Evolutionary conservation across 2,329 filamentous ascomycete genomes (phyloP).

Genomic region (Hypoxylon sp.): DNA sequence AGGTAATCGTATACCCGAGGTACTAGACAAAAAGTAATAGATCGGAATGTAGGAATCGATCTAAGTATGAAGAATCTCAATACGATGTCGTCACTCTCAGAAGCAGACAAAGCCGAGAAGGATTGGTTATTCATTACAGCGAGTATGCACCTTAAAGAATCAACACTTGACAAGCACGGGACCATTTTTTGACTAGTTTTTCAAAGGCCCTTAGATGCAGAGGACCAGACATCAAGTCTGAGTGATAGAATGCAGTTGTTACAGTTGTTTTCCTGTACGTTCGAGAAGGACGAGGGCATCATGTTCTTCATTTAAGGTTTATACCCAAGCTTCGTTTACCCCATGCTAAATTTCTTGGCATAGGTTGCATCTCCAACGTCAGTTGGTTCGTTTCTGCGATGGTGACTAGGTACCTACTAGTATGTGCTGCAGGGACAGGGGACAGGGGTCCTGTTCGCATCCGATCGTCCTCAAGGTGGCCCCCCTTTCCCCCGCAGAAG

Average conservation of each 20-base stretch:
- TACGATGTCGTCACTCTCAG: constrained; percentile 21
- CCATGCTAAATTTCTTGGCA: constrained; percentile 14
- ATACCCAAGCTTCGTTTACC: constrained; percentile 5
- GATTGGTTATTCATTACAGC: constrained; percentile 25
- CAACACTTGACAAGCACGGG: neutral
- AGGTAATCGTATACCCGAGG: no score
- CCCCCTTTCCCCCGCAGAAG: constrained; percentile 18
- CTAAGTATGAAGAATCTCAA: no score
- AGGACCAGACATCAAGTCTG: neutral
- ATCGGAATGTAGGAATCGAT: no score
- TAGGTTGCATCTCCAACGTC: constrained; percentile 23
- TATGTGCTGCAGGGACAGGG: no score
- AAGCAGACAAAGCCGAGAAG: constrained; percentile 10
- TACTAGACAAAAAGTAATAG: no score
- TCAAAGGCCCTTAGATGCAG: neutral
- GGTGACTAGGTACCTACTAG: neutral
- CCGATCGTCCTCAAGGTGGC: constrained; percentile 1
- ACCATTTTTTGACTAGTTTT: neutral
- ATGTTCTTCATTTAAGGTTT: constrained; percentile 29
- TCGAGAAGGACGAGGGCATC: neutral
- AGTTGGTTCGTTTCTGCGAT: constrained; percentile 18
- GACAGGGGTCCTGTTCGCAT: constrained; percentile 5
- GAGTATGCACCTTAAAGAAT: neutral
- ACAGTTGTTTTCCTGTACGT: neutral
- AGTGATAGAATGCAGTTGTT: neutral